Evolutionary conservation across 495 filamentous ascomycete genomes (phyloP).

Genomic region (Neurospora tetraspora): DNA sequence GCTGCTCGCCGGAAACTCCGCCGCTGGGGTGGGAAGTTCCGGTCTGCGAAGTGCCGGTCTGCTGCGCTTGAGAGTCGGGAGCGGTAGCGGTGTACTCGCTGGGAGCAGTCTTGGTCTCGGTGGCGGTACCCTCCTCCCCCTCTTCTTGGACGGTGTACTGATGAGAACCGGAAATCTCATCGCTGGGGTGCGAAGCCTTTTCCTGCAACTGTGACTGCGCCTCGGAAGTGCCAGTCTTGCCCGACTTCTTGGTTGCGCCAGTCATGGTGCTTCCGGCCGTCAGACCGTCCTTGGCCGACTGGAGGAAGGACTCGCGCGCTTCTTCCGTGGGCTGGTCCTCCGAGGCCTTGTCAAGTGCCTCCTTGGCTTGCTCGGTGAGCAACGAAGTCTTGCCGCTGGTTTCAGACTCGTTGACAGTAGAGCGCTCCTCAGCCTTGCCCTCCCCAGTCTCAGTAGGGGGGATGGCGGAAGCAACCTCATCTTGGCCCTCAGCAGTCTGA

Average conservation of each 20-base stretch:
- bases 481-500: not conserved
- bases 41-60: not conserved
- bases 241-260: not conserved
- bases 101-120: not conserved
- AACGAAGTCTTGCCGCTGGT: not conserved
- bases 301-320: constrained; percentile 15
- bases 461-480: not conserved
- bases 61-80: not conserved
- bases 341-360: constrained; percentile 17
- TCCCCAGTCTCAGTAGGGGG: not conserved
- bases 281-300: constrained; percentile 7
- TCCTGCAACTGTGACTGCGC: constrained; percentile 1
- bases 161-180: not conserved
- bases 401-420: not conserved
- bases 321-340: constrained; percentile 17
- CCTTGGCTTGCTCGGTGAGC: constrained; percentile 20
- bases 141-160: not conserved
- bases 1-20: not conserved
- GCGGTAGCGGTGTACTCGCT: not conserved
- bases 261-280: constrained; percentile 2
- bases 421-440: not conserved
- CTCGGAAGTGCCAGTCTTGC: not conserved
- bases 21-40: not conserved
- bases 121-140: not conserved
- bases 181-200: not conserved